Evolutionary conservation across 2,329 filamentous ascomycete genomes (phyloP), one percentile per base, ranked within the genome.

Genomic region (Ophiocordyceps camponoti-leonardi): DNA sequence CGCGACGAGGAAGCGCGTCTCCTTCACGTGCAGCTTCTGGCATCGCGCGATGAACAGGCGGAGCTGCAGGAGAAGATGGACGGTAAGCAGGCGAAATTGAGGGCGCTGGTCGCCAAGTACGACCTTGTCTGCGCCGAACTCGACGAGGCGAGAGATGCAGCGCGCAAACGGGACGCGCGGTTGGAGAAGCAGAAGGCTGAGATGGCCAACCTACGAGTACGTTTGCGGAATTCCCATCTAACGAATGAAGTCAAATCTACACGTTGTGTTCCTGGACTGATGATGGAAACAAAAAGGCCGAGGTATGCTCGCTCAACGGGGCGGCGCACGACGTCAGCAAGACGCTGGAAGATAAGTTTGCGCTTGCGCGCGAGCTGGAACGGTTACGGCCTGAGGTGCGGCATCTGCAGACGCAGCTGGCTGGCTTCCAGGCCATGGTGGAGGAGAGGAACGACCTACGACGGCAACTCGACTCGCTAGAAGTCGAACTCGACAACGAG

Each of bases 401-500:
- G 39, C 72, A 77, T 46, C 62, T 79, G 23, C 65, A 67, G 50
- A 68, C 71, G 2, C 73, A 77, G 53, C 58, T 77, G 12, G 56
- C 65, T 26, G 67, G 71, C 14, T 77, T 88, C 45, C 79, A 87
- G 55, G 71, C 74, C 2, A 66, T 85, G 12, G 67, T 93, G 16
- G 70, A 81, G 1, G 86, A 94, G 57, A 94, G 93, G 60, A 69
- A 90, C 42, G 73, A 81, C 2, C 64, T 95, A 14, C 81, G 92
- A 57, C 79, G 83, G 42, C 84, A 92, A 61, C 61, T 94, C 26
- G 81, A 73, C 55, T 78, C 81, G 2, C 62, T 88, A 2, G 83
- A 94, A 59, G 79, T 86, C 41, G 83, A 94, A 53, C 70, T 94
- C 2, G 85, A 88, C 51, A 85, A 83, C 52, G 85, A 92, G 58